A percentile compares a stretch with the other conserved stretches of the same genome.
Conservation (phyloP, 2,329 filamentous ascomycete species). For the Ceratocystis ficicola region DNA sequence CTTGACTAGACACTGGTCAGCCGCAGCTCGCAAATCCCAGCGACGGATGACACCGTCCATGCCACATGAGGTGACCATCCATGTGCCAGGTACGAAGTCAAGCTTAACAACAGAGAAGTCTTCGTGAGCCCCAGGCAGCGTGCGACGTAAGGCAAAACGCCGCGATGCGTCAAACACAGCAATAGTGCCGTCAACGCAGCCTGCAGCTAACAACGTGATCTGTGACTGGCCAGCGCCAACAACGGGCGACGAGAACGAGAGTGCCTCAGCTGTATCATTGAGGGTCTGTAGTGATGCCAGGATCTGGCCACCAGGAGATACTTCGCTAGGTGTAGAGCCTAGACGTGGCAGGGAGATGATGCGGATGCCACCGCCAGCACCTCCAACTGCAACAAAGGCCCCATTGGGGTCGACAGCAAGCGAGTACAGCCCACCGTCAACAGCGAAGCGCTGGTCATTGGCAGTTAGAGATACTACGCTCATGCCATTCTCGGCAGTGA, state of each 20-base stretch:
- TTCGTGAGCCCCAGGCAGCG: conserved; percentile 72
- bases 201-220: conserved; percentile 46
- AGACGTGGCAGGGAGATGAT: conserved; percentile 70
- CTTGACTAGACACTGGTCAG: conserved; percentile 54
- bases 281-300: conserved; percentile 75
- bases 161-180: conserved; percentile 77
- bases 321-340: conserved; percentile 31
- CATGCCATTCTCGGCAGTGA: conserved; percentile 42
- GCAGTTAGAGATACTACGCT: conserved; percentile 66
- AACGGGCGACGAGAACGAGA: conserved; percentile 42
- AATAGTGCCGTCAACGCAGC: conserved; percentile 64
- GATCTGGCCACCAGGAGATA: conserved; percentile 44
- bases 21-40: conserved; percentile 68
- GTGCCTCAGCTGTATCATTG: conserved; percentile 61
- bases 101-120: conserved; percentile 87
- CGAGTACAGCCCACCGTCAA: conserved; percentile 84
- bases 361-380: conserved; percentile 74
- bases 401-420: conserved; percentile 72
- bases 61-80: conserved; percentile 73
- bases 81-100: conserved; percentile 60
- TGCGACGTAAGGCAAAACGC: conserved; percentile 72
- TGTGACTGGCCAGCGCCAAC: conserved; percentile 36
- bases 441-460: conserved; percentile 77
- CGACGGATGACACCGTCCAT: conserved; percentile 83
- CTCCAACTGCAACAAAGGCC: conserved; percentile 71